Evolutionary conservation across 208 protist genomes (phyloP).

Genomic region (Phytomonas sp.): DNA sequence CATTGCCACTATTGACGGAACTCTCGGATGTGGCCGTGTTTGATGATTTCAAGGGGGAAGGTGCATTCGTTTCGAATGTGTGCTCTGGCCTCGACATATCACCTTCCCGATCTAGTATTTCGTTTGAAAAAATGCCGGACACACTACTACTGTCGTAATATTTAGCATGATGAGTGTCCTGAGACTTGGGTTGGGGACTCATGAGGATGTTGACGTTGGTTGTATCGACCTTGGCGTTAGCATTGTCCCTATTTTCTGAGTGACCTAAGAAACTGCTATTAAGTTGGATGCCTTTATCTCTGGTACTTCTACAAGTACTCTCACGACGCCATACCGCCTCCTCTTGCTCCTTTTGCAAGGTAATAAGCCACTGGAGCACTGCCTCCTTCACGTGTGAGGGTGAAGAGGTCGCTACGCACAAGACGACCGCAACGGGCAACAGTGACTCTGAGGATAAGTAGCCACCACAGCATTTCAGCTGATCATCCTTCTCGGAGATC

Average conservation of each 20-base stretch:
- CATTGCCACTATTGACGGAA: not conserved
- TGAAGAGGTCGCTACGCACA: conserved; percentile 41
- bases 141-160: not conserved
- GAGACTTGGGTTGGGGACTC: not conserved
- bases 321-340: conserved; percentile 13
- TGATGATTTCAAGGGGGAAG: not conserved
- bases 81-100: not conserved
- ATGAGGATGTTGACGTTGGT: not conserved
- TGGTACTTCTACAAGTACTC: not conserved
- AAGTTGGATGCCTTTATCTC: not conserved
- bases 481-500: conserved; percentile 14
- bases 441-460: conserved; percentile 53
- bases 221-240: not conserved
- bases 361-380: conserved; percentile 62
- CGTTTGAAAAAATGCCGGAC: not conserved
- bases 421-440: conserved; percentile 68
- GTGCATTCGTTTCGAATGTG: not conserved
- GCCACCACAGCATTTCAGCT: conserved; percentile 60
- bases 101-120: not conserved
- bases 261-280: not conserved
- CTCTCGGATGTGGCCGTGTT: not conserved
- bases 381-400: conserved; percentile 47
- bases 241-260: not conserved
- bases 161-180: not conserved
- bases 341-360: conserved; percentile 63